Conservation (phyloP, 306 rosid species). For the Benincasa hispida region DNA sequence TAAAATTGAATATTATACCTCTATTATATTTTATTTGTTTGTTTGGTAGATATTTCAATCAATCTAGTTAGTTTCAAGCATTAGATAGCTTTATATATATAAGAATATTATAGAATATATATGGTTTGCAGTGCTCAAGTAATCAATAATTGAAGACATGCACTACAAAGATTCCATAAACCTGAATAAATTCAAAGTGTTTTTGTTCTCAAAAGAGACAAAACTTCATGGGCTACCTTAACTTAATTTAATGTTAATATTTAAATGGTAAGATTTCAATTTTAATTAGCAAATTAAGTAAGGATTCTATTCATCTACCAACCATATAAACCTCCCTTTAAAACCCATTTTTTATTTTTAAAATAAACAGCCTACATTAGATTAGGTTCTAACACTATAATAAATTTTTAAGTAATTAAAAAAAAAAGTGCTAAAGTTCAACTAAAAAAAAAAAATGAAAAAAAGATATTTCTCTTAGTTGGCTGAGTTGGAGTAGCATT, state of each 20-base stretch:
- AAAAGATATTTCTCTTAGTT: background rate
- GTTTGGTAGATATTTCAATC: slow-evolving; percentile 3
- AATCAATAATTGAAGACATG: background rate
- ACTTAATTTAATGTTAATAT: background rate
- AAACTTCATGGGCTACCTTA: background rate
- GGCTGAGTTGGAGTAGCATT: too few species aligned
- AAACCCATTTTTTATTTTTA: background rate
- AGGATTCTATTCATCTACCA: background rate
- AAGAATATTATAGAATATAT: background rate
- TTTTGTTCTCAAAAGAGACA: background rate
- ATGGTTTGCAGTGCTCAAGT: background rate
- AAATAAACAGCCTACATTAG: background rate
- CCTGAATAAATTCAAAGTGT: background rate
- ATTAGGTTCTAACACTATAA: background rate
- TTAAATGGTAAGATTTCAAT: too few species aligned
- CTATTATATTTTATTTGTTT: background rate
- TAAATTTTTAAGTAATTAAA: background rate
- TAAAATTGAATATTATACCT: background rate
- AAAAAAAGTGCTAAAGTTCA: background rate
- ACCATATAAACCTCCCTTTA: background rate
- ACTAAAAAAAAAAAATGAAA: background rate
- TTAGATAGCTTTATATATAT: too few species aligned
- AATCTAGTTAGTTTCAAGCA: background rate
- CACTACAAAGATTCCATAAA: slow-evolving; percentile 1
- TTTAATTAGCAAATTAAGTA: background rate